phyloP scores from a whole-genome alignment of 2,329 filamentous ascomycete genomes.

The Zasmidium cellare region DNA sequence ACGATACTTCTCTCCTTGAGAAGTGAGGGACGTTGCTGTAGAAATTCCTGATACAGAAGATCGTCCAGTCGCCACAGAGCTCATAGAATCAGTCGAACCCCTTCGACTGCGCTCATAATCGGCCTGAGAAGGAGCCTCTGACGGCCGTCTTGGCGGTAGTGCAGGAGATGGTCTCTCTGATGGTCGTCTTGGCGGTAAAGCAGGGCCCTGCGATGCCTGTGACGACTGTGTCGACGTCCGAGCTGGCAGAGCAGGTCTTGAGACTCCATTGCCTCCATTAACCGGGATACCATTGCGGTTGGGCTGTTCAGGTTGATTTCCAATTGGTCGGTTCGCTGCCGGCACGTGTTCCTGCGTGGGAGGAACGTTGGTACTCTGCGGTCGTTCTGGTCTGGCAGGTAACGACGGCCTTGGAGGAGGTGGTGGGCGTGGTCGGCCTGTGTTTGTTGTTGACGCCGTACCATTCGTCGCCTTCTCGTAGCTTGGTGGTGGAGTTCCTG shows the following conservation, averaged over 20 bases:
- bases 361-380: conserved; percentile 38
- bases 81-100: conserved; percentile 52
- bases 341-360: conserved; percentile 39
- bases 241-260: conserved; percentile 46
- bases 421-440: conserved; percentile 34
- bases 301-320: conserved; percentile 40
- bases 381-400: conserved; percentile 36
- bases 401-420: conserved; percentile 36
- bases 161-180: conserved; percentile 37
- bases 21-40: conserved; percentile 34
- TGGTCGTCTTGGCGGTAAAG: conserved; percentile 49
- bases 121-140: conserved; percentile 35
- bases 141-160: conserved; percentile 46
- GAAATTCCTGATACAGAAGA: conserved; percentile 54
- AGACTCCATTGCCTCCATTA: conserved; percentile 25
- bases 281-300: conserved; percentile 9
- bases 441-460: background rate
- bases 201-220: conserved; percentile 36
- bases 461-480: conserved; percentile 21
- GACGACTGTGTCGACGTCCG: conserved; percentile 42
- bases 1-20: conserved; percentile 24
- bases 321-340: conserved; percentile 33
- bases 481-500: conserved; percentile 35
- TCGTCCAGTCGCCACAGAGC: conserved; percentile 49
- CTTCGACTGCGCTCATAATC: conserved; percentile 35